Percentiles rank a stretch among this genome's conserved stretches.
Conservation (phyloP, 176 grass and related monocot genomes). For the Oropetium thomaeum region DNA sequence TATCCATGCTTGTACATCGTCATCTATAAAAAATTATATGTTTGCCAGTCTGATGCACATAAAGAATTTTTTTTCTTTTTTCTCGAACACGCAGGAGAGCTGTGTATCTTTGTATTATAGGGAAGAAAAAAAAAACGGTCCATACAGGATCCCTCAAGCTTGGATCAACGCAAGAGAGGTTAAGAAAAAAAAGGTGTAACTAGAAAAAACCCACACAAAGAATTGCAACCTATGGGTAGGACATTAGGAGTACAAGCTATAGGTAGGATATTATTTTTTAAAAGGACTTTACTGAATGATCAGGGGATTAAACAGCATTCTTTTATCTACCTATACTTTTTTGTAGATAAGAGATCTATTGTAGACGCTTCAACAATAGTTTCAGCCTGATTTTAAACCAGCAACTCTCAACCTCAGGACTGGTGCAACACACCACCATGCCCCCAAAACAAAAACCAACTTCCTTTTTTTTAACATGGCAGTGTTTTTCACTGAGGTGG, state of each 20-base stretch:
- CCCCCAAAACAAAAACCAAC: neutral
- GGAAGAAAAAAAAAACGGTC: too few species aligned
- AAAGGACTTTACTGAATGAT: neutral
- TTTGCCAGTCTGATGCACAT: too few species aligned
- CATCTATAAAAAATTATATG: neutral
- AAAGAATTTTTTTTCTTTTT: too few species aligned
- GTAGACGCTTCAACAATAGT: neutral
- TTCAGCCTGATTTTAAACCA: neutral
- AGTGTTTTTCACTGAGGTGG: neutral
- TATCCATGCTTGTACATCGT: neutral
- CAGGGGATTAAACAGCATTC: neutral
- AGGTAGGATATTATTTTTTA: neutral
- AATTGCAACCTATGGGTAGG: too few species aligned
- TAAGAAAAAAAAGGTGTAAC: too few species aligned
- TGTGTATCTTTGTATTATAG: too few species aligned
- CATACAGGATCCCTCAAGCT: too few species aligned
- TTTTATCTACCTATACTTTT: neutral
- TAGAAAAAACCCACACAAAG: too few species aligned
- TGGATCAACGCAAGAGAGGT: too few species aligned
- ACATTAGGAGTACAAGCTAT: too few species aligned
- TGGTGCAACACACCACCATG: neutral
- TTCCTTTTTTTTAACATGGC: neutral
- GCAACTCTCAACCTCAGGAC: neutral
- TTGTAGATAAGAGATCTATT: neutral
- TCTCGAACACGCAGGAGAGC: too few species aligned